Percentiles rank a stretch among this genome's conserved stretches.
These are phyloP conservation scores for Phaeoacremonium minimum DNA, from an alignment of 2,329 filamentous ascomycete genomes.

Conservation along the genomic window DNA sequence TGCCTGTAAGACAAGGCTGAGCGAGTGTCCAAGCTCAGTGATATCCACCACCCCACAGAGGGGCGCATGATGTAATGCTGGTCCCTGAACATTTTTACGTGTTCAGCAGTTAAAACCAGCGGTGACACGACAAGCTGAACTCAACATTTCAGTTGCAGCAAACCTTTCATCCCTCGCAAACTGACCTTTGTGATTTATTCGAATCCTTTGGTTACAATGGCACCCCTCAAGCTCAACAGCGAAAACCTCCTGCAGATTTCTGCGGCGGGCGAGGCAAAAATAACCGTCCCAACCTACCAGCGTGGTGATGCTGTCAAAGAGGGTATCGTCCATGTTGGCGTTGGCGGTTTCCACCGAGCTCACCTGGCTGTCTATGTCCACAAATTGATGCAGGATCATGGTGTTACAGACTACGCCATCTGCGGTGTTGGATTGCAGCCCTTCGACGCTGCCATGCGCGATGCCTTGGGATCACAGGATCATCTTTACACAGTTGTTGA, in stretches of 20 bases:
- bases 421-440: slow-evolving; percentile 47
- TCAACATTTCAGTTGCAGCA: background rate
- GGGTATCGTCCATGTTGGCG: slow-evolving; percentile 49
- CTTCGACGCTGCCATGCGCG: slow-evolving; percentile 46
- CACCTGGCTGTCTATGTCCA: slow-evolving; percentile 49
- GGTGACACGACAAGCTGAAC: background rate
- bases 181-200: background rate
- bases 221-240: slow-evolving; percentile 30
- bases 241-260: slow-evolving; percentile 30
- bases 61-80: background rate
- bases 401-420: slow-evolving; percentile 41
- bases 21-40: background rate
- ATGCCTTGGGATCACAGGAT: slow-evolving; percentile 42
- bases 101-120: background rate
- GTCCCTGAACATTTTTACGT: background rate
- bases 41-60: background rate
- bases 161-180: background rate
- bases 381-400: slow-evolving; percentile 40
- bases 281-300: slow-evolving; percentile 36
- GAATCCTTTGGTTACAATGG: background rate
- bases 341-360: slow-evolving; percentile 50
- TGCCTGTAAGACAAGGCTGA: background rate
- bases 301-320: slow-evolving; percentile 41
- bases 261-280: slow-evolving; percentile 4
- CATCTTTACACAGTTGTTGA: slow-evolving; percentile 50